Evolutionary conservation across 1,284 basidiomycete genomes (phyloP), one percentile per base, ranked within the genome.

Genomic region (Vanrija sp.): DNA sequence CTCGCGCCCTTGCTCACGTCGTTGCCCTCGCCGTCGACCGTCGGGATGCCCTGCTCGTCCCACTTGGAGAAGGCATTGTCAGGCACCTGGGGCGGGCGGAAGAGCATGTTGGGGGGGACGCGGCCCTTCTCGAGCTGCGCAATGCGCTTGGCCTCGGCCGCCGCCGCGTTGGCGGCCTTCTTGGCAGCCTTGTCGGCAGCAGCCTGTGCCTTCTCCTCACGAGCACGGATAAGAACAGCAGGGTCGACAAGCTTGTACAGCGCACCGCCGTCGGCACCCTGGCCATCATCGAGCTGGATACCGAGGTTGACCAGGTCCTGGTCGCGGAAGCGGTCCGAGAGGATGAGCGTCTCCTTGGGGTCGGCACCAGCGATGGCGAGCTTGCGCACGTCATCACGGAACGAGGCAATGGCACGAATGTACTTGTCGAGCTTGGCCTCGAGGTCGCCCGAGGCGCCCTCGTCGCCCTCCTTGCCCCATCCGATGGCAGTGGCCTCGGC

Each of bases 211-310:
- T 97, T 98, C 70, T 94, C 94, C 57, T 96, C 91, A 47, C 92
- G 85, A 0, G 86, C 87, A 64, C 83, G 87, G 60, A 90, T 85
- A 38, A 99, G 81, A 58, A 91, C 85, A 6, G 85, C 84, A 0
- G 94, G 86, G 52, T 91, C 81, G 16, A 96, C 89, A 44, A 98
- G 81, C 77, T 98, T 98, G 64, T 98, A 89, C 43, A 98, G 83
- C 5, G 94, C 93, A 65, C 86, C 86, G n/a, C 93, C 93, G 79
- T 93, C 92, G 90, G 67, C 62, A 18, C 93, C 91, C 79, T 93
- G 91, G 77, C 73, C 72, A 55, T 99, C 96, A 70, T 98, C 96
- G 43, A 99, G 80, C 10, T 93, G 92, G 6, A 99, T 90, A 15
- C 96, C 96, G 51, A 98, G 81, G 23, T 93, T 88, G 45, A 95